Conservation (phyloP, 1,139 yeast genomes). For the Magnusiomyces suaveolens region DNA sequence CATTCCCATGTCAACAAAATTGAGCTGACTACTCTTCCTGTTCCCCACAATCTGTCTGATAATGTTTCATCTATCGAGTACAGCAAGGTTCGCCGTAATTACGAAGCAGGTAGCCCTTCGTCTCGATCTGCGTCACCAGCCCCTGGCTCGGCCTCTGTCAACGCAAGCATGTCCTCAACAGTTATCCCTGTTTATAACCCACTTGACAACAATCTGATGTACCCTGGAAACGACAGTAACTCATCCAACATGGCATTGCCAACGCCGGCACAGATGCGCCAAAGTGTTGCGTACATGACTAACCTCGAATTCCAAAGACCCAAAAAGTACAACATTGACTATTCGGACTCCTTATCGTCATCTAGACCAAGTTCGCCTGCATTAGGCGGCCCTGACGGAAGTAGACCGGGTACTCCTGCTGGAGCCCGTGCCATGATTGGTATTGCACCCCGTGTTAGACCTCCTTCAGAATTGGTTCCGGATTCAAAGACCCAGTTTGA, state of each 20-base stretch:
- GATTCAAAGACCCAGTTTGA: conserved; percentile 21
- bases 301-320: conserved; percentile 30
- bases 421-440: conserved; percentile 1
- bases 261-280: conserved; percentile 27
- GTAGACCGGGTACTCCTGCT: background rate
- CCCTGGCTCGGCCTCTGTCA: conserved; percentile 6
- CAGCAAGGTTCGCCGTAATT: conserved; percentile 26
- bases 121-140: conserved; percentile 14
- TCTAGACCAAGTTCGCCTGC: background rate
- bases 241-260: conserved; percentile 21
- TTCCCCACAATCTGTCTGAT: conserved; percentile 30
- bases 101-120: conserved; percentile 9
- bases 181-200: conserved; percentile 20
- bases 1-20: background rate
- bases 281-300: conserved; percentile 25
- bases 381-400: background rate
- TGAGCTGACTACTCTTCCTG: conserved; percentile 24
- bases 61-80: conserved; percentile 24
- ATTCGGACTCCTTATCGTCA: background rate
- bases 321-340: conserved; percentile 19
- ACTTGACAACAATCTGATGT: conserved; percentile 12
- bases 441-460: conserved; percentile 7
- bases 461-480: conserved; percentile 21
- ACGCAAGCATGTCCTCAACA: background rate
- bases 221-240: conserved; percentile 14